Base-by-base conservation (phyloP, 148 eudicot genomes). In the Fallopia convolvulus region DNA sequence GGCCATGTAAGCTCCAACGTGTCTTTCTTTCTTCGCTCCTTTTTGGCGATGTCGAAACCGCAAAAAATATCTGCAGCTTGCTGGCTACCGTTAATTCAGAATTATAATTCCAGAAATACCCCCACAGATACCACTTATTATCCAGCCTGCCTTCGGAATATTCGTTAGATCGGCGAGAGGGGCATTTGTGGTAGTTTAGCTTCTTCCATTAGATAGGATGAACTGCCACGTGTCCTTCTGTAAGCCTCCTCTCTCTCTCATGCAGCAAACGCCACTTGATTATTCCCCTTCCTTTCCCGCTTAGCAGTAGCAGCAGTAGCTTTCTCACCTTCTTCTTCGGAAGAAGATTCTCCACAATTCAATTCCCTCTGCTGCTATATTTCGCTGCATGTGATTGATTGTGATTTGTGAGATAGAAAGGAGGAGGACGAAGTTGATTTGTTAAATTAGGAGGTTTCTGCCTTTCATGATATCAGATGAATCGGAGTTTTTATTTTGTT, bases 211-310 rank as follows among this genome's bases (percentile, higher is more conserved):
- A 36, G 72, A 68, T 68, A 68, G 72, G 46, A 68, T 68, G 72
- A 36, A 33, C 44, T 68, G 72, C 72, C 72, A 68, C 75, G 75
- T 21, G 75, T 73, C 75, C 6, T 48, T n/a, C 36, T 73, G 18
- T 46, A 52, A 73, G 49, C 74, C 74, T 46, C 50, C 74, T 44
- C 47, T 47, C 74, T 39, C 74, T 44, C 39, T 10, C 33, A 9
- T 46, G 15, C 39, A n/a, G 33, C 75, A 15, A 73, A 73, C 33
- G 50, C 75, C 75, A 73, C 75, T 73, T 73, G 75, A 68, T 44
- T 73, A 46, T 73, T 21, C 75, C 75, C 15, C 41, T 48, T 21
- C 53, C 52, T 44, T 48, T 73, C 55, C 50, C 55, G 75, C 75
- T 73, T 44, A 5, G 30, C 36, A 40, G 12, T 21, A 21, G 13